Percentiles rank a stretch among this genome's conserved stretches.
phyloP scores from a whole-genome alignment of 225 moss, liverwort and hornwort genomes.

The Pseudisothecium myosuroides region DNA sequence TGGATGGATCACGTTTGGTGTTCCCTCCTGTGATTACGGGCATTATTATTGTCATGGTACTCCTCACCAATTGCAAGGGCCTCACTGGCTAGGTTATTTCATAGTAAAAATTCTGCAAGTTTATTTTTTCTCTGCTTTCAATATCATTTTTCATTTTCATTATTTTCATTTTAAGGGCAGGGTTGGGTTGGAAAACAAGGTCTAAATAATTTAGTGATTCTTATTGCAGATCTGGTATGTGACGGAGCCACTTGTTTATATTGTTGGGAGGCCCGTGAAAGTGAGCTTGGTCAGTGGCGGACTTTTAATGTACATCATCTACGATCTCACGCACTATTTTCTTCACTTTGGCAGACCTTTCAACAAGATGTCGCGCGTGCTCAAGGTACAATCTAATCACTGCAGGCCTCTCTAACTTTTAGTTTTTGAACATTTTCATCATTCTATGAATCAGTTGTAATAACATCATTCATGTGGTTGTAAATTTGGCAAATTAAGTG shows the following conservation, averaged over 20 bases:
- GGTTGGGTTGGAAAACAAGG: background rate
- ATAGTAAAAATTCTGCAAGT: too few species aligned
- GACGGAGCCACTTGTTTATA: slow-evolving; percentile 20
- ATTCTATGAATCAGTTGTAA: background rate
- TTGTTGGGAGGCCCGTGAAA: slow-evolving; percentile 16
- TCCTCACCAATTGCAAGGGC: too few species aligned
- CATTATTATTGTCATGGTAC: slow-evolving; percentile 39
- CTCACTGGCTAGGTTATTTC: too few species aligned
- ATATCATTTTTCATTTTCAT: background rate
- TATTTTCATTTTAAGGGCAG: background rate
- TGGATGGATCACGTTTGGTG: slow-evolving; percentile 69
- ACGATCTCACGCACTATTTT: slow-evolving; percentile 79
- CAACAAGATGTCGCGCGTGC: slow-evolving; percentile 8
- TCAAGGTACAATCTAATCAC: slow-evolving; percentile 38
- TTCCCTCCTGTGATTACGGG: slow-evolving; percentile 59
- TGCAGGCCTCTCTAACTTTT: too few species aligned
- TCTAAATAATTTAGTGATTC: background rate
- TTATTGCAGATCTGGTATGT: slow-evolving; percentile 33
- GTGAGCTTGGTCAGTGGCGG: slow-evolving; percentile 44
- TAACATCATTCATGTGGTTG: too few species aligned
- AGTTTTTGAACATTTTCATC: background rate
- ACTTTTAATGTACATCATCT: slow-evolving; percentile 56
- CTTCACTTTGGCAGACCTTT: slow-evolving; percentile 68
- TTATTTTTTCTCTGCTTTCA: background rate
- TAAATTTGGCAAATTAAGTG: too few species aligned